These are phyloP conservation scores for Amphirosellinia nigrospora DNA, from an alignment of 495 filamentous ascomycete genomes.

Conservation along the genomic window DNA sequence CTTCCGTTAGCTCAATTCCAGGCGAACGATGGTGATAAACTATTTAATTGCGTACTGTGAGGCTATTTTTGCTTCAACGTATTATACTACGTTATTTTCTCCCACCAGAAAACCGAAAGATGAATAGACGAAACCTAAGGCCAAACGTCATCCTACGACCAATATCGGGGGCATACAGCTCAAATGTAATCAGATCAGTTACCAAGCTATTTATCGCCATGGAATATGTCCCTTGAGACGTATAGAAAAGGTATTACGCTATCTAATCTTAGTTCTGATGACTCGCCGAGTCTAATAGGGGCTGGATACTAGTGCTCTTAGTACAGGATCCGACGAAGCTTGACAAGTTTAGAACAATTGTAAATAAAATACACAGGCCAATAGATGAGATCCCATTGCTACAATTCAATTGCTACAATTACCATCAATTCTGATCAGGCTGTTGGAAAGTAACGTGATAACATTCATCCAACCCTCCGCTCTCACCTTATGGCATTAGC, in stretches of 20 bases:
- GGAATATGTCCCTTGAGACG: no score
- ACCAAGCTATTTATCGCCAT: not conserved
- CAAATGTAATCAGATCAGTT: not conserved
- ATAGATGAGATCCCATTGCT: conserved; percentile 30
- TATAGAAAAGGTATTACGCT: not conserved
- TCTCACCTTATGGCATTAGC: not conserved
- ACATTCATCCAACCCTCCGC: not conserved
- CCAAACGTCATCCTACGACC: not conserved
- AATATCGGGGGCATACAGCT: not conserved
- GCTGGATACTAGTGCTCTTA: not conserved
- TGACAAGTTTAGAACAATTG: not conserved
- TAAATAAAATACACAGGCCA: not conserved
- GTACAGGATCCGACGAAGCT: not conserved
- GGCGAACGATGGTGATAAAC: not conserved
- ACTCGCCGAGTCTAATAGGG: not conserved
- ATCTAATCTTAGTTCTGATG: not conserved
- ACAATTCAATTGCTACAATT: conserved; percentile 2
- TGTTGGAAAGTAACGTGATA: not conserved
- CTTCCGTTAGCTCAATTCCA: not conserved
- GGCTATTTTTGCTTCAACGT: not conserved
- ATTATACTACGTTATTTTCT: not conserved
- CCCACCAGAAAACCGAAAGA: not conserved
- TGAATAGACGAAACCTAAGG: not conserved
- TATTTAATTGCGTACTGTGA: not conserved
- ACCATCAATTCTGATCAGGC: not conserved